Base-by-base conservation (phyloP, 306 rosid species). In the Rubus parviflorus region DNA sequence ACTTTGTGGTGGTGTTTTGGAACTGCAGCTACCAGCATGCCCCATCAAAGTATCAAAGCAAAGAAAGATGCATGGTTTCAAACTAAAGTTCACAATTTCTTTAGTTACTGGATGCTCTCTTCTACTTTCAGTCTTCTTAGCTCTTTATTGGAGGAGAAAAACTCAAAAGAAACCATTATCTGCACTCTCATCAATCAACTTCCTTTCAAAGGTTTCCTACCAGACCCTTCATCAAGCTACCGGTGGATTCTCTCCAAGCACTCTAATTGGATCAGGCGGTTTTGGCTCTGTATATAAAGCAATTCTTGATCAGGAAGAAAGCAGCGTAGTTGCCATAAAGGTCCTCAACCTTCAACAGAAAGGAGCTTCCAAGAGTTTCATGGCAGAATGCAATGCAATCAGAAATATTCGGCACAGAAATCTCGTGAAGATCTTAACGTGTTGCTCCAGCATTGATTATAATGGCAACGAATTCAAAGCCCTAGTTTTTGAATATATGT, bases 311-410 rank as follows among this genome's bases (percentile, higher is more conserved):
- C 7, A 20, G 11, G 56, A 76, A 40, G 78, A 56, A 68, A 19
- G 68, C 23, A 37, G 0, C 7, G 0, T 8, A 19, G 75, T 86
- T 10, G 89, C 89, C 13, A 22, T 86, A 47, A 88, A 86, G 74
- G 87, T 88, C 23, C 58, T 88, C 15, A 74, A 84, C 79, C 86
- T 82, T 80, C 62, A 75, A 61, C 83, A 72, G 52, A 79, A 37
- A 54, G 88, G 87, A 46, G 92, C 87, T 42, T 78, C 70, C 20
- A 85, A 79, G 54, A 85, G 88, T 47, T 85, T 88, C 77, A 65
- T 72, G 11, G 81, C 73, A 0, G 88, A 88, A 79, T 83, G 91
- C 73, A 53, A 53, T 23, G 87, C 84, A 9, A 17, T 88, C 1
- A 77, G 82, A 71, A 51, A 41, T 64, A 73, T 81, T 37, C 64